A percentile compares a stretch with the other conserved stretches of the same genome.
Conservation (phyloP, 306 rosid species). For the Trifolium fragiferum region DNA sequence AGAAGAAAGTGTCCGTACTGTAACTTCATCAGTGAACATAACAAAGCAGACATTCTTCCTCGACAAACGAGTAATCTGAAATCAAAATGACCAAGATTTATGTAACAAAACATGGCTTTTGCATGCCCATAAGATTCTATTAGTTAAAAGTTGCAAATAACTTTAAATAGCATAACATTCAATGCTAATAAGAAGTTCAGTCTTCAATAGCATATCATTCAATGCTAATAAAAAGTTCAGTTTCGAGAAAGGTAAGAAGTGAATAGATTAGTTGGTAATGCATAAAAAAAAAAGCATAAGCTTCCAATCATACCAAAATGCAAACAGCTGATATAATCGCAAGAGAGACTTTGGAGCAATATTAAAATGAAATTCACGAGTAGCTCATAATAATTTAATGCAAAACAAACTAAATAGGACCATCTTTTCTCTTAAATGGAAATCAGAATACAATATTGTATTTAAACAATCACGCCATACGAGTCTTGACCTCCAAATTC, state of each 20-base stretch:
- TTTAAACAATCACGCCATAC: too few species aligned
- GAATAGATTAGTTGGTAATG: slow-evolving; percentile 22
- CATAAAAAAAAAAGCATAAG: background rate
- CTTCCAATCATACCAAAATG: background rate
- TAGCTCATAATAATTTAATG: slow-evolving; percentile 15
- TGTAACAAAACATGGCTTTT: slow-evolving; percentile 13
- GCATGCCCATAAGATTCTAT: background rate
- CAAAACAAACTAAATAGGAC: slow-evolving; percentile 22
- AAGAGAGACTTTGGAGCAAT: slow-evolving; percentile 23
- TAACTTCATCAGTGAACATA: slow-evolving; percentile 86
- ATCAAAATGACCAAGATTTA: slow-evolving; percentile 40
- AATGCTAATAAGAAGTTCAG: too few species aligned
- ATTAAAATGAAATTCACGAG: slow-evolving; percentile 4
- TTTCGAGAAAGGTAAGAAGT: slow-evolving; percentile 25
- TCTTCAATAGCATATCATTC: too few species aligned
- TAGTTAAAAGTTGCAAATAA: background rate
- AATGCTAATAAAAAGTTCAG: background rate
- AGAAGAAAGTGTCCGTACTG: slow-evolving; percentile 64
- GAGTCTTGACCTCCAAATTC: background rate
- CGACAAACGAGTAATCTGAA: slow-evolving; percentile 87
- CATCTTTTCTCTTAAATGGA: slow-evolving; percentile 15
- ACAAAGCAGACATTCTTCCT: slow-evolving; percentile 96
- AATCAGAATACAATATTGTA: too few species aligned
- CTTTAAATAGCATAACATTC: background rate
- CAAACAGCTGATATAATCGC: background rate